Base-by-base conservation (phyloP, 441 rosid species). In the Mallotus repandus region DNA sequence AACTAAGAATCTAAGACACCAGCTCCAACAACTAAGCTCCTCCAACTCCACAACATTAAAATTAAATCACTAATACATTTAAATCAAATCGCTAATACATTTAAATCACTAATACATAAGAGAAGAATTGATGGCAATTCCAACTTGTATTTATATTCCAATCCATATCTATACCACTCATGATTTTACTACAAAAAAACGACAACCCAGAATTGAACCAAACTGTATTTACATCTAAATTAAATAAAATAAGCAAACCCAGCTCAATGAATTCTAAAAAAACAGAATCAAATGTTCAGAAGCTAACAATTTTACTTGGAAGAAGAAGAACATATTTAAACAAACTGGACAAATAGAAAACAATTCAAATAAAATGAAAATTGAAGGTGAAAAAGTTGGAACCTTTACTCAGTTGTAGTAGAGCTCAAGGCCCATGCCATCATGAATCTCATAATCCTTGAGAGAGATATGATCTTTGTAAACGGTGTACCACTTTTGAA, bases 401-500 rank as follows among this genome's bases (percentile, higher is more conserved):
- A 70, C 74, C 72, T 67, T 63, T 43, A 53, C 29, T 71, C 38
- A 79, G 49, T 71, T 79, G 70, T 79, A 79, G 73, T 75, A 79
- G 65, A 79, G 82, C 76, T 79, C 82, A 45, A 79, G 82, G 41
- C 82, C 82, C 82, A 79, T 79, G 66, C 82, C 79, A 18, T 79
- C 82, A 32, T 79, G 82, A 13, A 79, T 71, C 73, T 79, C 82
- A 13, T 79, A 79, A 56, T 79, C 79, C 63, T 58, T 75, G 7
- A 79, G 79, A 43, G 82, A 75, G 10, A 79, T 79, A 68, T 75
- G 82, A 63, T 79, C 82, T 45, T 79, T 79, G 63, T 79, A 79
- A 18, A 79, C 63, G 54, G 53, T 79, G 52, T 91, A 93, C 97
- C 97, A 93, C 77, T 91, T 93, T 84, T 89, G 97, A 48, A 93